These are phyloP conservation scores for Cicer pinnatifidum DNA, from an alignment of 306 rosid species.

Conservation along the genomic window DNA sequence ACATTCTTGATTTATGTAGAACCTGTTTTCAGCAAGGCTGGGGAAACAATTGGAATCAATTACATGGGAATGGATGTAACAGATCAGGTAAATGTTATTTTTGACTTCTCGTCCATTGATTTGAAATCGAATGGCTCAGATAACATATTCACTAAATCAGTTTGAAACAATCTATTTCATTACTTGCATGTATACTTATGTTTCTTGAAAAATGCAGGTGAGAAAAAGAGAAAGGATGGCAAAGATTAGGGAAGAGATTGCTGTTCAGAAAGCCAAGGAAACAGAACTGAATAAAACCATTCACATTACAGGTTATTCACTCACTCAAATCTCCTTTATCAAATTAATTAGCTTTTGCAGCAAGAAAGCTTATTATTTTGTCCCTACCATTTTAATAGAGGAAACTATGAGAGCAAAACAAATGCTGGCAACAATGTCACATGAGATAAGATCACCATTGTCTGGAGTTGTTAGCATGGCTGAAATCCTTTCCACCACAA, in stretches of 20 bases:
- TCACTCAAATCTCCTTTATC: constrained; percentile 21
- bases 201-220: constrained; percentile 56
- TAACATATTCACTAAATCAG: too few relatives aligned
- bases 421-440: constrained; percentile 98
- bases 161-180: too few relatives aligned
- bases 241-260: constrained; percentile 81
- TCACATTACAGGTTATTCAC: constrained; percentile 80
- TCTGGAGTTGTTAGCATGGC: constrained; percentile 97
- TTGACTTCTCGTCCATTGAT: neutral
- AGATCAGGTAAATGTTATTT: constrained; percentile 68
- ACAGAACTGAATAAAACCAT: constrained; percentile 89
- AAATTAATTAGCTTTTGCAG: constrained; percentile 24
- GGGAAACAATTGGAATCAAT: constrained; percentile 88
- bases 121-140: too few relatives aligned
- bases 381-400: constrained; percentile 51
- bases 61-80: constrained; percentile 98
- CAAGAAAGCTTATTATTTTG: constrained; percentile 36
- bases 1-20: constrained; percentile 89
- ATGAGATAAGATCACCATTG: constrained; percentile 91
- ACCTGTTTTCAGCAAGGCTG: constrained; percentile 91
- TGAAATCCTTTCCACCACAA: constrained; percentile 84
- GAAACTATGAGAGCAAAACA: constrained; percentile 99
- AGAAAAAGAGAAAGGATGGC: constrained; percentile 95
- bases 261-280: constrained; percentile 94
- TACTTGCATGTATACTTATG: constrained; percentile 8